Percentiles rank a stretch among this genome's conserved stretches.
These are phyloP conservation scores for Suzukiozyma palmioleophila DNA, from an alignment of 1,139 yeast genomes.

Conservation along the genomic window DNA sequence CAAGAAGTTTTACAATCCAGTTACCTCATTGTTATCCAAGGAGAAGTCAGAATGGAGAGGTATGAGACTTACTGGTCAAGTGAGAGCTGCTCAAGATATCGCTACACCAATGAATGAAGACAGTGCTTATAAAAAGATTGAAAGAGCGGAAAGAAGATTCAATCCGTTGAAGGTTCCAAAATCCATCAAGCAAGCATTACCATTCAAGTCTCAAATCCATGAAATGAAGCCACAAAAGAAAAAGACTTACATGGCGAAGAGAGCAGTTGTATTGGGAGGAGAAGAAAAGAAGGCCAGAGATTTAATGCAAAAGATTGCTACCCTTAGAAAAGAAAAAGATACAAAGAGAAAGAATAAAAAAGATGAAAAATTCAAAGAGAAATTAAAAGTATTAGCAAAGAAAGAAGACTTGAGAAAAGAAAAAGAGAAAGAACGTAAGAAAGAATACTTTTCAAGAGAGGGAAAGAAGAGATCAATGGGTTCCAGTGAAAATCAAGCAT, in stretches of 20 bases:
- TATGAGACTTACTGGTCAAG: constrained; percentile 91
- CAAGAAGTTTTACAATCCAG: constrained; percentile 91
- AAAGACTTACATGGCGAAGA: constrained; percentile 77
- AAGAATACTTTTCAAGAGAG: constrained; percentile 74
- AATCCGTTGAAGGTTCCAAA: constrained; percentile 85
- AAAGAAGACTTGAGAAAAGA: constrained; percentile 66
- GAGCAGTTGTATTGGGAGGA: constrained; percentile 90
- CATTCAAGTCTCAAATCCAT: constrained; percentile 86
- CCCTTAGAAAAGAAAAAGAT: constrained; percentile 83
- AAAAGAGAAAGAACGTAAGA: constrained; percentile 79
- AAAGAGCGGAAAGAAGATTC: constrained; percentile 82
- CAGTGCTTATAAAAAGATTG: constrained; percentile 73
- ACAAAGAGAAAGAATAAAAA: constrained; percentile 73
- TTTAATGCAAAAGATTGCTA: constrained; percentile 80
- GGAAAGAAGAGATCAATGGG: constrained; percentile 61
- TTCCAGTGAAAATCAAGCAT: constrained; percentile 35
- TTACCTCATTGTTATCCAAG: constrained; percentile 74
- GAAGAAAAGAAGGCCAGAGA: constrained; percentile 94
- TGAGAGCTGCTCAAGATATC: constrained; percentile 70
- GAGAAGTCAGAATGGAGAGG: constrained; percentile 92
- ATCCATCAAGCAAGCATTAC: constrained; percentile 68
- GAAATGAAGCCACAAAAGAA: constrained; percentile 86
- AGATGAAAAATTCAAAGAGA: constrained; percentile 69
- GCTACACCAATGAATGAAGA: constrained; percentile 66
- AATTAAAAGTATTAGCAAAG: constrained; percentile 71